Conservation (phyloP, 2,329 filamentous ascomycete species). For the Fusarium chaquense region DNA sequence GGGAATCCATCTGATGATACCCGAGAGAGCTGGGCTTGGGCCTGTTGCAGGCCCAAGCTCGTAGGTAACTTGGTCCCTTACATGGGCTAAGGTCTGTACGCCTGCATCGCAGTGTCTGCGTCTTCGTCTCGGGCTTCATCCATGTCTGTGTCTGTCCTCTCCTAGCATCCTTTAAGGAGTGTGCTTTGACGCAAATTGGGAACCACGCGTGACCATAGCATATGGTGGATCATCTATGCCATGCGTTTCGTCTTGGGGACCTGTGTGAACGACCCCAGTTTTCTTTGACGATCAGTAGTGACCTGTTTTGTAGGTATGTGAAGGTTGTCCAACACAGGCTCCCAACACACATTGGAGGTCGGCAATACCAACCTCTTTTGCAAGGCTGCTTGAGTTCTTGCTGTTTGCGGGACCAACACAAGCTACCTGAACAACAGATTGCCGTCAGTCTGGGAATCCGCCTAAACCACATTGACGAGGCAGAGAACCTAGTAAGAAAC, state of each 20-base stretch:
- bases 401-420: not conserved
- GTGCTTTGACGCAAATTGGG: slow-evolving; percentile 40
- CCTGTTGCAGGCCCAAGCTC: slow-evolving; percentile 13
- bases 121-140: not conserved
- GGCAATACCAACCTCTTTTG: not conserved
- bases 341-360: not conserved
- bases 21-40: slow-evolving; percentile 1
- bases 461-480: slow-evolving; percentile 5
- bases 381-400: not conserved
- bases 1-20: slow-evolving; percentile 24
- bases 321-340: not conserved
- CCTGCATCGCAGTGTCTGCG: not conserved
- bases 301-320: not conserved
- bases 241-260: slow-evolving; percentile 21
- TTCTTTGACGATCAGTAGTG: not conserved
- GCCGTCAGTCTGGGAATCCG: slow-evolving; percentile 7
- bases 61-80: slow-evolving; percentile 2
- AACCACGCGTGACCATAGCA: slow-evolving; percentile 39
- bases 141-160: not conserved
- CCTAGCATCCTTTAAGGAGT: slow-evolving; percentile 2
- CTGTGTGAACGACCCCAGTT: not conserved
- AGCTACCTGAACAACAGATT: not conserved
- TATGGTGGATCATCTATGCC: slow-evolving; percentile 20
- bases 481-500: slow-evolving; percentile 20
- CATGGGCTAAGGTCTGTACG: not conserved